These are phyloP conservation scores for Sistotremastrum niveocremeum DNA, from an alignment of 768 basidiomycete species.

Conservation along the genomic window DNA sequence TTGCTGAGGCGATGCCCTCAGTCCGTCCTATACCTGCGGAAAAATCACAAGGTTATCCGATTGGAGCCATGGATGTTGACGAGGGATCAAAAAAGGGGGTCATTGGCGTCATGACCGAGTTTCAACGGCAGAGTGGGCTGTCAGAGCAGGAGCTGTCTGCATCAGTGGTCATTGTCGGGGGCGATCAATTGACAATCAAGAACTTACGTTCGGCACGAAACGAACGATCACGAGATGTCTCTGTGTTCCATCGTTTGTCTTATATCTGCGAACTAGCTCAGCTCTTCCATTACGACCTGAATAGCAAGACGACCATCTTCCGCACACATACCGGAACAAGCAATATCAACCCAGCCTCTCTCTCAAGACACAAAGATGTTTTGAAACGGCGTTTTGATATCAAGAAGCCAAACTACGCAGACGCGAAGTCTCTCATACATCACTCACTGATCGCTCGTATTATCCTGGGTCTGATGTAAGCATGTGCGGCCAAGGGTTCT, in stretches of 20 bases:
- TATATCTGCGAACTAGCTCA: conserved; percentile 13
- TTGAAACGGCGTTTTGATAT: conserved; percentile 16
- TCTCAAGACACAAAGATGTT: conserved; percentile 15
- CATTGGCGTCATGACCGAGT: conserved; percentile 11
- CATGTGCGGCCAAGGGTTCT: too few species aligned
- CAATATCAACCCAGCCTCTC: conserved; percentile 13
- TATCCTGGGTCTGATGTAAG: conserved; percentile 14
- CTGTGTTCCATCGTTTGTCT: conserved; percentile 12
- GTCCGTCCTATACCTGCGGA: conserved; percentile 12
- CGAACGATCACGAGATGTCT: conserved; percentile 13
- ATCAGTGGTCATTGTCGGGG: conserved; percentile 12
- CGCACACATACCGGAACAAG: conserved; percentile 13
- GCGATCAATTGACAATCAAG: conserved; percentile 19
- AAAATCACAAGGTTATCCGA: conserved; percentile 14
- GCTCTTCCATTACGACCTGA: conserved; percentile 16
- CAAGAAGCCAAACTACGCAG: conserved; percentile 18
- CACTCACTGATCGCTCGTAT: conserved; percentile 18
- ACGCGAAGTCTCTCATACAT: conserved; percentile 15
- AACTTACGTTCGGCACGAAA: conserved; percentile 14
- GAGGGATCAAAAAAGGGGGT: conserved; percentile 19
- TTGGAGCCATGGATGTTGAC: conserved; percentile 18
- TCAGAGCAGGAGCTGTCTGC: conserved; percentile 10
- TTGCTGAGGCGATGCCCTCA: conserved; percentile 6
- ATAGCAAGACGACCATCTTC: conserved; percentile 13
- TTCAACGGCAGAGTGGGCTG: conserved; percentile 12